These are phyloP conservation scores for Monosporozyma unispora DNA, from an alignment of 805 yeast genomes.

Conservation along the genomic window DNA sequence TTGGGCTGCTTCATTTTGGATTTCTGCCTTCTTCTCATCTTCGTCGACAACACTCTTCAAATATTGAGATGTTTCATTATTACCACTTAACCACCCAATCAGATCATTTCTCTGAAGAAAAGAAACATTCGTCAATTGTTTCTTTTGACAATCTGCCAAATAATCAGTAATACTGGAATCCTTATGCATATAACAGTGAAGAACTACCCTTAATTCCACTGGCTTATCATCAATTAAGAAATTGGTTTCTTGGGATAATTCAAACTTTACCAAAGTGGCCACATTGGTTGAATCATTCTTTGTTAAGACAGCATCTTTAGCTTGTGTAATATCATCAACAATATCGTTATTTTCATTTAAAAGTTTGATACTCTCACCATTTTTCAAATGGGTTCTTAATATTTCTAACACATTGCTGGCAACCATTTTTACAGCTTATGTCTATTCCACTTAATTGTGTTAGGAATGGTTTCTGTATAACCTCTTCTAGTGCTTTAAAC, in stretches of 20 bases:
- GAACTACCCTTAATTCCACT: conserved; percentile 49
- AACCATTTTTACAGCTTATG: not conserved
- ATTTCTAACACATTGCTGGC: not conserved
- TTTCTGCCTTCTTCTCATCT: not conserved
- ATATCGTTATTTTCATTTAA: conserved; percentile 13
- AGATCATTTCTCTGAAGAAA: conserved; percentile 82
- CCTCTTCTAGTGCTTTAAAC: not conserved
- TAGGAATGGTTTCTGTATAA: not conserved
- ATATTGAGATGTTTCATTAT: conserved; percentile 49
- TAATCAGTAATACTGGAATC: conserved; percentile 76
- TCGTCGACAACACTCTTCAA: conserved; percentile 23
- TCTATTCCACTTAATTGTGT: not conserved
- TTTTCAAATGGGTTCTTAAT: conserved; percentile 16
- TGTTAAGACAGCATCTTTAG: conserved; percentile 25
- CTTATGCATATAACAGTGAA: conserved; percentile 70
- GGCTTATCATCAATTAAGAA: conserved; percentile 44
- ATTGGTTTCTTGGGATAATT: conserved; percentile 35
- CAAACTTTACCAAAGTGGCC: conserved; percentile 32
- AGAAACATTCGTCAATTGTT: conserved; percentile 59
- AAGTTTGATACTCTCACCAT: conserved; percentile 13
- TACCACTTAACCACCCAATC: conserved; percentile 71
- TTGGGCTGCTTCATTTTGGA: not conserved
- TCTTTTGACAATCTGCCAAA: conserved; percentile 58
- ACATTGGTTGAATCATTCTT: conserved; percentile 12
- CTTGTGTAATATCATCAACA: conserved; percentile 32